Conservation (phyloP, 768 basidiomycete genomes). For the Leccinum barrowsii region DNA sequence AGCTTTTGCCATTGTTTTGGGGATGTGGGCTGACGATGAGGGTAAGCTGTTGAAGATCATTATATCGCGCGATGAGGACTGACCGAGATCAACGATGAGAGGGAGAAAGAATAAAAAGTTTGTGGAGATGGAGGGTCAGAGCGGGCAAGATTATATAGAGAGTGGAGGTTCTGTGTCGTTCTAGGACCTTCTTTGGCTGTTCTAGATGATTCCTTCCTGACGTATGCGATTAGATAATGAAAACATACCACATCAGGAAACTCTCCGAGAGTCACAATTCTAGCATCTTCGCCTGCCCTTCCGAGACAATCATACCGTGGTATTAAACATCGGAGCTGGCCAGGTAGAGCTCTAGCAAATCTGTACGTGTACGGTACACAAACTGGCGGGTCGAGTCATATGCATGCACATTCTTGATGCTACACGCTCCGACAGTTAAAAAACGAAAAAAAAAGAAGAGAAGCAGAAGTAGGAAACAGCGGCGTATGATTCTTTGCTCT, state of each 20-base stretch:
- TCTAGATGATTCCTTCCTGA: slow-evolving; percentile 34
- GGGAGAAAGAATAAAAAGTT: slow-evolving; percentile 7
- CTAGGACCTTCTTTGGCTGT: slow-evolving; percentile 32
- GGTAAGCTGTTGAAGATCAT: slow-evolving; percentile 3
- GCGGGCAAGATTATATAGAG: slow-evolving; percentile 29
- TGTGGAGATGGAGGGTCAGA: slow-evolving; percentile 6
- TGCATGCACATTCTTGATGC: slow-evolving; percentile 26
- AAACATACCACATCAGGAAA: slow-evolving; percentile 13
- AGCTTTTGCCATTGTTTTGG: slow-evolving; percentile 62
- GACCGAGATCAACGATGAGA: slow-evolving; percentile 14
- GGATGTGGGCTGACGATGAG: slow-evolving; percentile 7
- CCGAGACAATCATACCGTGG: background rate
- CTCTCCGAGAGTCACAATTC: background rate
- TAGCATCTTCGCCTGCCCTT: background rate
- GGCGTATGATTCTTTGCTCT: slow-evolving; percentile 13
- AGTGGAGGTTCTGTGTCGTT: slow-evolving; percentile 27
- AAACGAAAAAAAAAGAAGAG: background rate
- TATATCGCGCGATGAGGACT: slow-evolving; percentile 9
- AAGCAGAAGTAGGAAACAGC: slow-evolving; percentile 11
- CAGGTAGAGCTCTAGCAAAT: slow-evolving; percentile 24
- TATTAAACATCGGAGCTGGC: slow-evolving; percentile 12
- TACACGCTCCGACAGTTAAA: slow-evolving; percentile 23
- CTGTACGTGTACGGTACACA: slow-evolving; percentile 26
- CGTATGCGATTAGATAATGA: slow-evolving; percentile 33
- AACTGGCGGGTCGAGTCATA: slow-evolving; percentile 18